Percentiles rank a stretch among this genome's conserved stretches.
Evolutionary conservation across 2,329 filamentous ascomycete genomes (phyloP).

Genomic region (Hymenoscyphus linearis): DNA sequence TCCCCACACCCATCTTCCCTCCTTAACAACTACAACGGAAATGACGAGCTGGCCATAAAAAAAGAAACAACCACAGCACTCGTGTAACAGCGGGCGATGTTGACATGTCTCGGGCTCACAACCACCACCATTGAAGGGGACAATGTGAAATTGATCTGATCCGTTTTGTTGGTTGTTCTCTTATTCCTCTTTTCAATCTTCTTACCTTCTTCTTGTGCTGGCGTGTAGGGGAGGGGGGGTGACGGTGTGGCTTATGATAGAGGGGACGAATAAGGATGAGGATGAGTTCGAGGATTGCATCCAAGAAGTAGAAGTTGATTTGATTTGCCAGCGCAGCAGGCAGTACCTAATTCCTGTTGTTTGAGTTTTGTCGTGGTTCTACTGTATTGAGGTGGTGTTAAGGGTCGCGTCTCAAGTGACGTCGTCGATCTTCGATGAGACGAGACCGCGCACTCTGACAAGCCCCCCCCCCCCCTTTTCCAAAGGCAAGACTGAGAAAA

Average conservation of each 20-base stretch:
- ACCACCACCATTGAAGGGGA: slow-evolving; percentile 56
- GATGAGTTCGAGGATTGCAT: no score
- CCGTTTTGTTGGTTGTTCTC: slow-evolving; percentile 32
- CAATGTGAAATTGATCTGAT: slow-evolving; percentile 61
- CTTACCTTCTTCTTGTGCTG: background rate
- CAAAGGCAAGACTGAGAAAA: no score
- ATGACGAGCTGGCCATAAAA: slow-evolving; percentile 64
- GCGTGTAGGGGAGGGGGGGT: background rate
- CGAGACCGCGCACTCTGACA: no score
- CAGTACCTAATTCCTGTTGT: no score
- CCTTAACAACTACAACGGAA: slow-evolving; percentile 66
- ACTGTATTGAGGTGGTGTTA: no score
- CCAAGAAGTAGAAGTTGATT: no score
- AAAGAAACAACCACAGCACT: slow-evolving; percentile 45
- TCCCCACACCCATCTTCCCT: slow-evolving; percentile 1
- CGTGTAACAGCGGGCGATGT: slow-evolving; percentile 50
- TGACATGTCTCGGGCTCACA: slow-evolving; percentile 59
- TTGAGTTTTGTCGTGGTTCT: no score
- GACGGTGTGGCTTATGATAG: background rate
- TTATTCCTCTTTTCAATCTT: background rate
- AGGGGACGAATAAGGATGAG: background rate
- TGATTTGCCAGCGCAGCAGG: no score
- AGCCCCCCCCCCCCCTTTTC: no score
- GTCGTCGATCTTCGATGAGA: background rate
- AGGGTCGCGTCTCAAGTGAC: background rate